Conservation (phyloP, 257 asterid genomes). For the Scutellaria galericulata region DNA sequence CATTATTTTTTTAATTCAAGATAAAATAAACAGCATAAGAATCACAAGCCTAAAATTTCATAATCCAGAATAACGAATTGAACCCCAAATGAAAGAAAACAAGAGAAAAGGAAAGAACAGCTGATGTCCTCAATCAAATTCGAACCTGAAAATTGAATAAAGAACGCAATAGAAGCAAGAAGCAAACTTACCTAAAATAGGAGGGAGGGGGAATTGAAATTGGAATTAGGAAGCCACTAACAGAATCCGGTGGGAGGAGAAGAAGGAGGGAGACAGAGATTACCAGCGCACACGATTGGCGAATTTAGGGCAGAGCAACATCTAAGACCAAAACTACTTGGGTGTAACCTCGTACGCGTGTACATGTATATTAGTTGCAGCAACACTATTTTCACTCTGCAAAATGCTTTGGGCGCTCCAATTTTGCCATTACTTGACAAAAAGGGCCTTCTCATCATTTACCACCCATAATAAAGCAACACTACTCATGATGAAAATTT, state of each 20-base stretch:
- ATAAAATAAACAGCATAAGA: constrained; percentile 1
- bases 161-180: constrained; percentile 24
- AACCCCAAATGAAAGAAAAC: background rate
- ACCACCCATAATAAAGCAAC: too few species aligned
- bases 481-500: too few species aligned
- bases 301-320: constrained; percentile 28
- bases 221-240: background rate
- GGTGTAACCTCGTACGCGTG: background rate
- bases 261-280: background rate
- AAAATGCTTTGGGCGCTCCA: constrained; percentile 15
- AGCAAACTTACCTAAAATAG: constrained; percentile 36
- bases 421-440: background rate
- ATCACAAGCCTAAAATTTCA: constrained; percentile 3
- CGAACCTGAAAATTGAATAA: constrained; percentile 5
- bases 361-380: constrained; percentile 4
- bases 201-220: constrained; percentile 25
- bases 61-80: constrained; percentile 29
- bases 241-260: constrained; percentile 28
- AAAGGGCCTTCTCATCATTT: background rate
- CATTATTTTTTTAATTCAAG: constrained; percentile 5
- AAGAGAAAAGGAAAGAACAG: background rate
- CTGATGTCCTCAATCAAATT: constrained; percentile 33
- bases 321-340: constrained; percentile 23
- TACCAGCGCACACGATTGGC: constrained; percentile 17
- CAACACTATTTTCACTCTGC: constrained; percentile 22